These are phyloP conservation scores for Colletotrichum sp. DNA, from an alignment of 2,329 filamentous ascomycete genomes.

Conservation along the genomic window DNA sequence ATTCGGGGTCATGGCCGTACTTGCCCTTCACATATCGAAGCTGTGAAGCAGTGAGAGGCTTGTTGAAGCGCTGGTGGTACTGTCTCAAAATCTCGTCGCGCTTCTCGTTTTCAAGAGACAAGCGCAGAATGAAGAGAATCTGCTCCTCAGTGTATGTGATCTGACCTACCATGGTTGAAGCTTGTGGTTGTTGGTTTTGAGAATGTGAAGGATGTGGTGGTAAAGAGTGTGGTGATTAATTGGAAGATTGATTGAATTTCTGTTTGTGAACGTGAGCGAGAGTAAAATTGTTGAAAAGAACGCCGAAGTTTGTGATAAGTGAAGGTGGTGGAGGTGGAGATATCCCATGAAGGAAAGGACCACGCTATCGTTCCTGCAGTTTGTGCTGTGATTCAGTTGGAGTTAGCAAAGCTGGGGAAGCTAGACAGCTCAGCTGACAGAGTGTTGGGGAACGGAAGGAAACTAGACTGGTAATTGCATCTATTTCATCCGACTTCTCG, in stretches of 20 bases:
- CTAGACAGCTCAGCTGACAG: background rate
- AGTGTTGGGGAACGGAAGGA: too few species aligned
- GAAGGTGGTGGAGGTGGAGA: background rate
- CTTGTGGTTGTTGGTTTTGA: background rate
- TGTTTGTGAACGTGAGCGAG: background rate
- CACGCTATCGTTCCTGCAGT: background rate
- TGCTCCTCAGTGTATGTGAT: slow-evolving; percentile 37
- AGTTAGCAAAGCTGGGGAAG: background rate
- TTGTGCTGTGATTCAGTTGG: background rate
- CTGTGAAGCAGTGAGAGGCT: slow-evolving; percentile 32
- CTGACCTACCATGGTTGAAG: slow-evolving; percentile 36
- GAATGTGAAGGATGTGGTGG: background rate
- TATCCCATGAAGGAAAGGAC: background rate
- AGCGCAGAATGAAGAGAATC: slow-evolving; percentile 38
- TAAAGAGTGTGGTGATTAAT: background rate
- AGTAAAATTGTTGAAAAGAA: background rate
- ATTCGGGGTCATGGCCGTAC: slow-evolving; percentile 43
- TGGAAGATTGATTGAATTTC: background rate
- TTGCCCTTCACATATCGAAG: slow-evolving; percentile 45
- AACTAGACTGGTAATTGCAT: background rate
- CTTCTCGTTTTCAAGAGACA: slow-evolving; percentile 30
- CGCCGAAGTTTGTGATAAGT: background rate
- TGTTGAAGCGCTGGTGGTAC: slow-evolving; percentile 33
- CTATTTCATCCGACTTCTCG: background rate
- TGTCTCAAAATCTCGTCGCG: slow-evolving; percentile 27